These are phyloP conservation scores for Trichodelitschia bisporula DNA, from an alignment of 495 filamentous ascomycete species.

Conservation along the genomic window DNA sequence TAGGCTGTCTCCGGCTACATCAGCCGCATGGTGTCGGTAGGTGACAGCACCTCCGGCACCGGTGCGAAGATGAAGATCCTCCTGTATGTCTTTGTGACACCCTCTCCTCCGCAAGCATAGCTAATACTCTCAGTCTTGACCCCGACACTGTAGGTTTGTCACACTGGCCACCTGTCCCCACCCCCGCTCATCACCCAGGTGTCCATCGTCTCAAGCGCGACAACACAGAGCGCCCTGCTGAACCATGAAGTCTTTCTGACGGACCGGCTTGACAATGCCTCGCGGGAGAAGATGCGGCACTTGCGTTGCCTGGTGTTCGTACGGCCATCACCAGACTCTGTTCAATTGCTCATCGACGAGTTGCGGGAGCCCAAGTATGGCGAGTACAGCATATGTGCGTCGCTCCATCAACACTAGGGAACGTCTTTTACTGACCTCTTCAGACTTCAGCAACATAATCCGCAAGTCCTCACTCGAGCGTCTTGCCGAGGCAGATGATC, in stretches of 20 bases:
- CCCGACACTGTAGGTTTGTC: conserved; percentile 56
- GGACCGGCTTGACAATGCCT: conserved; percentile 74
- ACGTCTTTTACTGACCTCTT: too few relatives aligned
- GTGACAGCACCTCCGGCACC: conserved; percentile 37
- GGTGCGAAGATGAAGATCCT: conserved; percentile 98
- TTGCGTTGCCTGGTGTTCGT: conserved; percentile 83
- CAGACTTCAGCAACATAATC: conserved; percentile 82
- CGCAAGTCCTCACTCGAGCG: conserved; percentile 92
- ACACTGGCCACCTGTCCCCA: too few relatives aligned
- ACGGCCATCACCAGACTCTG: conserved; percentile 68
- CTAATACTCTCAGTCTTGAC: too few relatives aligned
- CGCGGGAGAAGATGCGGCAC: conserved; percentile 95
- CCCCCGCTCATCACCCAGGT: conserved; percentile 27
- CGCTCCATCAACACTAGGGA: too few relatives aligned
- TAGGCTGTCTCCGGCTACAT: conserved; percentile 85
- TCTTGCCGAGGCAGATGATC: conserved; percentile 89
- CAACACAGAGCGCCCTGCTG: conserved; percentile 85
- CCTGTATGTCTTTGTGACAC: too few relatives aligned
- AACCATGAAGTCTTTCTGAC: conserved; percentile 96
- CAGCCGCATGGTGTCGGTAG: conserved; percentile 84
- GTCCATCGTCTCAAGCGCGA: conserved; percentile 75
- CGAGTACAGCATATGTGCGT: conserved; percentile 74
- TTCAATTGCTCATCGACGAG: conserved; percentile 87
- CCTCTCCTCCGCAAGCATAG: too few relatives aligned
- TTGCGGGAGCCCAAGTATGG: conserved; percentile 91